phyloP scores from a whole-genome alignment of 129 eudicot species.

The Lactuca sativa region DNA sequence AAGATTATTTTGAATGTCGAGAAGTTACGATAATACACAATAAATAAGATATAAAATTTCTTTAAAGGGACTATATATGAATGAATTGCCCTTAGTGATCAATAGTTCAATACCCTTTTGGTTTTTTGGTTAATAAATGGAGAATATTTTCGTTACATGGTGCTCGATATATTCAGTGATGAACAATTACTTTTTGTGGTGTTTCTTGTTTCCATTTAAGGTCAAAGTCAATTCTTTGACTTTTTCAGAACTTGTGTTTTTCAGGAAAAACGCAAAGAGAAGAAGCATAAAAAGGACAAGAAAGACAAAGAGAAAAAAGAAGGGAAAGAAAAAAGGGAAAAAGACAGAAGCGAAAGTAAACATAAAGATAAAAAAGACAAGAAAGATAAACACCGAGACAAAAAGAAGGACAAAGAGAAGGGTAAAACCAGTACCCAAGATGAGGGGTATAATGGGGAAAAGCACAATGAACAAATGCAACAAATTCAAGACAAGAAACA shows the following conservation, averaged over 20 bases:
- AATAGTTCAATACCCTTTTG: conserved; percentile 6
- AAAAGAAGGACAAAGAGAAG: conserved; percentile 60
- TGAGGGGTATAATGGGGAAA: conserved; percentile 39
- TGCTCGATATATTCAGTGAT: neutral
- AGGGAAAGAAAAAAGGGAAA: conserved; percentile 58
- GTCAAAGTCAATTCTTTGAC: neutral
- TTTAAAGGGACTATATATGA: neutral
- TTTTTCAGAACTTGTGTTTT: neutral
- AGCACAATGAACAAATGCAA: conserved; percentile 31
- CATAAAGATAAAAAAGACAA: conserved; percentile 65
- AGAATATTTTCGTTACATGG: conserved; percentile 1
- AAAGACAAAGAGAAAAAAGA: conserved; percentile 68
- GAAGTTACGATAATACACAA: neutral
- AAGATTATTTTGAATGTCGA: neutral
- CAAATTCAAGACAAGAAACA: conserved; percentile 28
- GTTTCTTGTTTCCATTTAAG: conserved; percentile 16
- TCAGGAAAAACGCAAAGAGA: conserved; percentile 69
- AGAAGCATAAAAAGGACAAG: conserved; percentile 71
- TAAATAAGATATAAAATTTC: neutral
- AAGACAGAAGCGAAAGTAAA: conserved; percentile 53
- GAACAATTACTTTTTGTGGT: neutral
- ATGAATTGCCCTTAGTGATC: conserved; percentile 4
- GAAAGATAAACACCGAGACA: conserved; percentile 66
- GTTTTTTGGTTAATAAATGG: conserved; percentile 11
- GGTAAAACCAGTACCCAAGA: conserved; percentile 45